Conservation (phyloP, 2,329 filamentous ascomycete genomes). For the Magnaporthiopsis rhizophila region DNA sequence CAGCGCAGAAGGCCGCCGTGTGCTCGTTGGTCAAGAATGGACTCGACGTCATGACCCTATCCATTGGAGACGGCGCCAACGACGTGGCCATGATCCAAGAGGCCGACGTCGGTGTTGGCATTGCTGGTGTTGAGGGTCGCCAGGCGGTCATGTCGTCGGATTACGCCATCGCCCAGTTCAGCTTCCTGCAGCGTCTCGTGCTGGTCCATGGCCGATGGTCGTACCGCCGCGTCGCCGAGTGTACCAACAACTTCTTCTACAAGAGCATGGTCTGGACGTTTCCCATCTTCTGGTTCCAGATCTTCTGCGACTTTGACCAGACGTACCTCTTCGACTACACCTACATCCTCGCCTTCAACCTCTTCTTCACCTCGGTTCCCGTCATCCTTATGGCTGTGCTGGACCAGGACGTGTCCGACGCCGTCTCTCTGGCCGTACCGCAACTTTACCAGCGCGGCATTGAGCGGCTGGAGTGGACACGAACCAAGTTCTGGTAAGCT, state of each 20-base stretch:
- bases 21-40: constrained; percentile 93
- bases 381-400: constrained; percentile 94
- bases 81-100: constrained; percentile 98
- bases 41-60: constrained; percentile 90
- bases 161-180: constrained; percentile 91
- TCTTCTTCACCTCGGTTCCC: constrained; percentile 91
- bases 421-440: constrained; percentile 86
- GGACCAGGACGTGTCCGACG: constrained; percentile 93
- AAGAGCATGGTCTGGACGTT: constrained; percentile 99
- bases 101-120: constrained; percentile 92
- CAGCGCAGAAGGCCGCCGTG: constrained; percentile 94
- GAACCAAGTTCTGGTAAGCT: constrained; percentile 87
- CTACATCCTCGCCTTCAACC: constrained; percentile 93
- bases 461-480: constrained; percentile 93
- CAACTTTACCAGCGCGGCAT: constrained; percentile 94
- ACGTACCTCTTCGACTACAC: constrained; percentile 97
- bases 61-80: constrained; percentile 89
- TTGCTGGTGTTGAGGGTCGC: constrained; percentile 84
- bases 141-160: constrained; percentile 95
- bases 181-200: constrained; percentile 75
- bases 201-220: constrained; percentile 92
- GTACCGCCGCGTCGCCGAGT: constrained; percentile 88
- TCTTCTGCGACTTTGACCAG: constrained; percentile 92
- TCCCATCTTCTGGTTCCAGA: constrained; percentile 93
- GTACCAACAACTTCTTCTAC: constrained; percentile 98